A percentile compares a stretch with the other conserved stretches of the same genome.
Conservation (phyloP, 179 eudicot species). For the Silene coronaria region DNA sequence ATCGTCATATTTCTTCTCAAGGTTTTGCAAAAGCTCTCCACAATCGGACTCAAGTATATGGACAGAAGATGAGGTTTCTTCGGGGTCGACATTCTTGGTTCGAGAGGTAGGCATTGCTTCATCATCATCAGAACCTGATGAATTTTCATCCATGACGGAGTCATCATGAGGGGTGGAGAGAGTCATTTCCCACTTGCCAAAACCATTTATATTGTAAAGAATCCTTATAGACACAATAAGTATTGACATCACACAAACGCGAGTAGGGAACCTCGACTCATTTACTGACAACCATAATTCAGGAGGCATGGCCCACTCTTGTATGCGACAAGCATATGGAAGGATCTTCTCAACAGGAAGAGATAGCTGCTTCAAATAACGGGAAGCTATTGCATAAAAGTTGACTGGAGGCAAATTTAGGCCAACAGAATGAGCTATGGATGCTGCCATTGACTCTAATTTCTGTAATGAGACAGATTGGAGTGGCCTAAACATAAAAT, state of each 20-base stretch:
- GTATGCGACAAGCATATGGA: constrained; percentile 54
- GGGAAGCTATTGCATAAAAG: constrained; percentile 65
- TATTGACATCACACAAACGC: constrained; percentile 76
- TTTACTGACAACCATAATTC: constrained; percentile 66
- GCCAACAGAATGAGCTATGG: constrained; percentile 55
- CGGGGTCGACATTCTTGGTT: constrained; percentile 13
- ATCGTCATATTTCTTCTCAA: constrained; percentile 47
- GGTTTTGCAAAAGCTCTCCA: constrained; percentile 45
- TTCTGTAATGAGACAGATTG: constrained; percentile 45
- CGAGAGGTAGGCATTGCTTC: constrained; percentile 20
- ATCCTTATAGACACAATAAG: constrained; percentile 67
- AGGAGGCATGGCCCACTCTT: constrained; percentile 86
- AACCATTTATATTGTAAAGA: constrained; percentile 68
- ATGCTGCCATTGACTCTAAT: constrained; percentile 68
- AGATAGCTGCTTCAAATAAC: constrained; percentile 50
- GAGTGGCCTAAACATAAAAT: constrained; percentile 66
- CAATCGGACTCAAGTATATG: constrained; percentile 42
- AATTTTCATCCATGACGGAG: constrained; percentile 20
- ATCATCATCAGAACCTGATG: constrained; percentile 16
- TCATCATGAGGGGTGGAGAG: constrained; percentile 33
- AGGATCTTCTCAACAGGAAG: constrained; percentile 65
- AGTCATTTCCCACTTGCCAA: constrained; percentile 76
- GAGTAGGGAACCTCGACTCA: constrained; percentile 60
- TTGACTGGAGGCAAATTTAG: constrained; percentile 76
- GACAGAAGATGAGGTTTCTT: constrained; percentile 16